These are phyloP conservation scores for Cystofilobasidium ferigula DNA, from an alignment of 768 basidiomycete genomes.

Conservation along the genomic window DNA sequence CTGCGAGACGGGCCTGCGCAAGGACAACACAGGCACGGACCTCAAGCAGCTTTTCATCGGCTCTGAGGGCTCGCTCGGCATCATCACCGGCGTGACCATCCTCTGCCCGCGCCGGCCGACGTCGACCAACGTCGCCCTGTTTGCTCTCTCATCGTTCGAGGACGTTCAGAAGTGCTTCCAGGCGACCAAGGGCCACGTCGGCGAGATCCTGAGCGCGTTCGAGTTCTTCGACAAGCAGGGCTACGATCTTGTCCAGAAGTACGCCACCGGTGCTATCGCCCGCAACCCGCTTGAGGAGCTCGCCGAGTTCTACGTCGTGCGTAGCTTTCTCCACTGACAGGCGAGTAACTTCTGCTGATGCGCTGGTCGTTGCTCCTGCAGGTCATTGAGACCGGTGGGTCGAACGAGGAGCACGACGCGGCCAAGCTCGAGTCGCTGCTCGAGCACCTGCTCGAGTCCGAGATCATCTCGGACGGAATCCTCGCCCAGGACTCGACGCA, in stretches of 20 bases:
- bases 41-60: constrained; percentile 98
- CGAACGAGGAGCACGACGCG: constrained; percentile 82
- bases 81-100: constrained; percentile 91
- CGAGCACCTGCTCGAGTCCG: constrained; percentile 61
- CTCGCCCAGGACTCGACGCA: constrained; percentile 83
- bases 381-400: constrained; percentile 86
- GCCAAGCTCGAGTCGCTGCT: constrained; percentile 78
- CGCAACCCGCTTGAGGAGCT: constrained; percentile 49
- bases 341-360: too few species aligned
- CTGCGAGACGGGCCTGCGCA: constrained; percentile 60
- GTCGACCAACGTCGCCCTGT: constrained; percentile 79
- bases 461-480: constrained; percentile 78
- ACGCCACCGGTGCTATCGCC: constrained; percentile 27
- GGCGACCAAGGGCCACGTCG: constrained; percentile 65
- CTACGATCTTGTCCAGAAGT: constrained; percentile 55
- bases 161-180: constrained; percentile 77
- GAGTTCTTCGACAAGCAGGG: constrained; percentile 86
- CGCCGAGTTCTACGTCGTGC: constrained; percentile 61
- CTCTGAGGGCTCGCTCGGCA: constrained; percentile 87
- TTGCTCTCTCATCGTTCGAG: constrained; percentile 75
- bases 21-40: constrained; percentile 99
- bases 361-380: background rate
- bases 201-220: constrained; percentile 93
- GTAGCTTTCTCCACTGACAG: background rate
- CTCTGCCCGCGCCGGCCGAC: constrained; percentile 65